A percentile compares a stretch with the other conserved stretches of the same genome.
These are phyloP conservation scores for Tuber indicum DNA, from an alignment of 495 filamentous ascomycete species.

Conservation along the genomic window DNA sequence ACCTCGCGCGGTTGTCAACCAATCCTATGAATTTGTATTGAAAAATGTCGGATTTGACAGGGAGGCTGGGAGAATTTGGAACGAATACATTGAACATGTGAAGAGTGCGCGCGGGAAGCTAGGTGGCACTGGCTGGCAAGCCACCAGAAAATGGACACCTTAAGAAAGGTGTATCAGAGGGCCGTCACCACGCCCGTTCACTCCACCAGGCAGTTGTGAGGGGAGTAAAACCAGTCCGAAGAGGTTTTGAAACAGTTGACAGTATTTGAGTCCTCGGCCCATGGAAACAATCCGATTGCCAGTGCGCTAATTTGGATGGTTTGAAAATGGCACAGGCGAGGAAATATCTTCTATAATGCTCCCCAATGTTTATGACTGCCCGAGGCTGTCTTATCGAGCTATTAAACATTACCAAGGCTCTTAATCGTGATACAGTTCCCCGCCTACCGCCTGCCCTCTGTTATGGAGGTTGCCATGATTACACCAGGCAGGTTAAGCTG, in stretches of 20 bases:
- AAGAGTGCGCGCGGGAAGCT: conserved; percentile 73
- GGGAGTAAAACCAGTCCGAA: conserved; percentile 94
- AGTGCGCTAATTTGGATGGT: conserved; percentile 22
- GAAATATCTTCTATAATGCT: conserved; percentile 86
- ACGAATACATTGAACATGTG: conserved; percentile 86
- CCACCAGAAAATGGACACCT: conserved; percentile 89
- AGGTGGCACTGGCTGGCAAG: conserved; percentile 81
- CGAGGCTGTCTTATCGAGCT: conserved; percentile 75
- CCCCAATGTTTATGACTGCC: conserved; percentile 87
- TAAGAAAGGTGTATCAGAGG: conserved; percentile 84
- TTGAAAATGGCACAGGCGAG: conserved; percentile 57
- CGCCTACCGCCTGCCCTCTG: conserved; percentile 73
- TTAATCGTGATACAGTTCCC: conserved; percentile 71
- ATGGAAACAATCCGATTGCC: conserved; percentile 6
- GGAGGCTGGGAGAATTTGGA: conserved; percentile 81
- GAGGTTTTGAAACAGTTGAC: conserved; percentile 83
- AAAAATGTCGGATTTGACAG: conserved; percentile 83
- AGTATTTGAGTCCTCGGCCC: conserved; percentile 46
- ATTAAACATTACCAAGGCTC: conserved; percentile 71
- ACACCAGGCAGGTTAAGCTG: conserved; percentile 72
- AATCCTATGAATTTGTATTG: conserved; percentile 87
- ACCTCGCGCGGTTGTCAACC: conserved; percentile 66
- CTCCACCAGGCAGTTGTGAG: conserved; percentile 77
- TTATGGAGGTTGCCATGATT: conserved; percentile 81
- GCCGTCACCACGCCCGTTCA: conserved; percentile 78